Evolutionary conservation across 495 filamentous ascomycete genomes (phyloP), one percentile per base, ranked within the genome.

Genomic region (Hypoxylon perforatum): DNA sequence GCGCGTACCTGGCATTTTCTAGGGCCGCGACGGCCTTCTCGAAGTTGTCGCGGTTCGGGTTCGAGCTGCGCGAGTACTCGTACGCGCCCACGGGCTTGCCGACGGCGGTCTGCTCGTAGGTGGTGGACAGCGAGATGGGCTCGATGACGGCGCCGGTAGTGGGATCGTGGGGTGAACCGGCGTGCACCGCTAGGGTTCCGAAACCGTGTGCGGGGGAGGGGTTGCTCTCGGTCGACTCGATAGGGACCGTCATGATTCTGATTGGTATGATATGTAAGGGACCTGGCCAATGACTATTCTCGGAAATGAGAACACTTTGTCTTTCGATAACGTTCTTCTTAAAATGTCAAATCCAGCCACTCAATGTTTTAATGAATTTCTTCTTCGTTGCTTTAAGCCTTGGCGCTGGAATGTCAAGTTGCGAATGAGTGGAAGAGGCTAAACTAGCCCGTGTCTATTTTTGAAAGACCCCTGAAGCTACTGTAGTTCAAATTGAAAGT

Each of bases 21-120:
- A 99, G 88, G 4, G 93, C 91, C 17, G 96, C 95, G 38, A 98
- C 85, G 51, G 93, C 93, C 53, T 83, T 80, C 81, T 99, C 96
- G 69, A 99, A 97, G 81, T 97, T 93, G 74, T 91, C 87, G 42
- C 93, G 85, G 76, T 99, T 99, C 23, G 95, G 95, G 75, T 99
- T 99, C 51, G 91, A 86, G 78, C 90, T 93, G 38, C 95, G 87
- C 47, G 87, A 90, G 82, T 99, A 99, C 77, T 99, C 95, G 77
- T 93, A 95, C 44, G 76, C 73, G 49, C 95, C 95, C 28, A 98
- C 82, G 6, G 95, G 95, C 72, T 88, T 86, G 21, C 93, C 95
- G 14, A 96, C 92, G 14, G 86, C 84, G 18, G 85, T 90, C 80
- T 99, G 95, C 15, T 88, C 92, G 68, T 91, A 99, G 11, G 95